phyloP scores from a whole-genome alignment of 208 protist genomes.

The Leishmania guyanensis region DNA sequence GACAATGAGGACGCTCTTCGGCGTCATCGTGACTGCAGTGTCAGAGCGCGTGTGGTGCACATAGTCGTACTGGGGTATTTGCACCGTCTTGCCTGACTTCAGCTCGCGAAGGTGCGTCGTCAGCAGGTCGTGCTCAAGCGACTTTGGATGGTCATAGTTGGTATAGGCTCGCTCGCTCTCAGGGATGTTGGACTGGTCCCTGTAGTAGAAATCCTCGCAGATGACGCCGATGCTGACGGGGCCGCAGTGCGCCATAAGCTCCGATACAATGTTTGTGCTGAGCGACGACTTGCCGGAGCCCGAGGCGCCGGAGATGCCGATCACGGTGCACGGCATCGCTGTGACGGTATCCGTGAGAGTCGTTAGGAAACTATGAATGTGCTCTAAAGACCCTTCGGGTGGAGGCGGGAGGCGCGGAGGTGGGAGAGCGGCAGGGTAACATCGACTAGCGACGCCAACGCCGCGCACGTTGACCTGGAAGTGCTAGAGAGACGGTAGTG shows the following conservation, averaged over 20 bases:
- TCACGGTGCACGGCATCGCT: slow-evolving; percentile 33
- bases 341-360: not conserved
- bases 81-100: slow-evolving; percentile 53
- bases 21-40: slow-evolving; percentile 44
- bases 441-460: not conserved
- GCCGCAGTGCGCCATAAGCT: slow-evolving; percentile 45
- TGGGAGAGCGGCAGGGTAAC: not conserved
- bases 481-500: not conserved
- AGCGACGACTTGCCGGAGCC: slow-evolving; percentile 85
- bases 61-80: slow-evolving; percentile 94
- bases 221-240: slow-evolving; percentile 70
- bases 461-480: not conserved
- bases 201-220: slow-evolving; percentile 90
- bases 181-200: slow-evolving; percentile 32
- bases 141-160: slow-evolving; percentile 72
- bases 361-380: not conserved
- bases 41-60: slow-evolving; percentile 60
- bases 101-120: slow-evolving; percentile 56
- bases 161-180: slow-evolving; percentile 26
- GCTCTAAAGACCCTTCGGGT: not conserved
- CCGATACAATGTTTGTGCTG: slow-evolving; percentile 60
- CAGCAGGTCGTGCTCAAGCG: slow-evolving; percentile 83
- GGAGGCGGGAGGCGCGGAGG: not conserved
- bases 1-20: slow-evolving; percentile 86
- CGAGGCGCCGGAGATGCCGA: slow-evolving; percentile 86